Base-by-base conservation (phyloP, 805 yeast genomes). In the Metschnikowia dekortorum region DNA sequence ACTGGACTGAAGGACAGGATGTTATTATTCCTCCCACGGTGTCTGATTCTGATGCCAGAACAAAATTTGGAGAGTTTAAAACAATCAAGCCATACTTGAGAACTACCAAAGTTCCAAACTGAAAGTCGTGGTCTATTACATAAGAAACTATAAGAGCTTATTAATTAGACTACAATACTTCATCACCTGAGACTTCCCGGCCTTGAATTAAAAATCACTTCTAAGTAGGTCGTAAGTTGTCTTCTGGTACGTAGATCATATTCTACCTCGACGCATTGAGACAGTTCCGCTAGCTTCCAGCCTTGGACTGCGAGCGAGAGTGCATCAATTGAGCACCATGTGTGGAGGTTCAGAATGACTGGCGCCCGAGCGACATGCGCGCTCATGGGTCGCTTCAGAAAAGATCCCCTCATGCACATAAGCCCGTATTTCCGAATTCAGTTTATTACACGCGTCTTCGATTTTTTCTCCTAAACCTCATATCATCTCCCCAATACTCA, bases 1-100 rank as follows among this genome's bases (percentile, higher is more conserved):
- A 84, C 72, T 84, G 89, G 90, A 78, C 79, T 55, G 81, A 79
- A 39, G 89, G 89, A 54, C 82, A 83, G 53, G 89, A 85, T 66
- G 89, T 84, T 42, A 83, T 85, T 57, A 82, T 85, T 53, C 87
- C 85, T 48, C 88, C 89, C 46, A 71, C 79, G 35, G 82, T 83
- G 32, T 70, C 80, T 14, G 79, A 83, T 60, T 81, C 75, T 33
- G 82, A 75, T 56, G 89, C 88, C 38, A 75, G 75, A 65, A 73
- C 71, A 44, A 66, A 78, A 64, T 83, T 82, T 68, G 87, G 87
- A 46, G 80, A 81, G 51, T 82, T 80, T 75, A 71, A 80, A 59
- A 69, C 76, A 44, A 69, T 83, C 61, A 83, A 81, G 71, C 82
- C 85, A 44, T 83, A 84, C 70, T 72, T 83, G 65, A 78, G 87